phyloP scores from a whole-genome alignment of 257 asterid species.

The Salvia rosmarinus region DNA sequence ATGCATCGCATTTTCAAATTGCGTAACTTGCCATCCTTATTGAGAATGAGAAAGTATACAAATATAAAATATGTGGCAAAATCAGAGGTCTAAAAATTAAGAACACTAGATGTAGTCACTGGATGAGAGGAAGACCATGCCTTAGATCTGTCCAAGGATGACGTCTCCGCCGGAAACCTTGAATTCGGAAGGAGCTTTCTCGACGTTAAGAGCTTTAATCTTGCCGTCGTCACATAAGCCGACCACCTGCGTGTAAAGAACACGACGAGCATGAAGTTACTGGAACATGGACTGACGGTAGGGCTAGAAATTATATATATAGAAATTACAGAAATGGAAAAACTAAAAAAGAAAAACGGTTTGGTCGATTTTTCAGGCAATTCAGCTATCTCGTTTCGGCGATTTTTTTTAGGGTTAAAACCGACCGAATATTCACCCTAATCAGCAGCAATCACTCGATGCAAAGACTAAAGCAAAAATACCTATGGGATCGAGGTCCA shows the following conservation, averaged over 20 bases:
- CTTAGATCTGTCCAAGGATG: constrained; percentile 73
- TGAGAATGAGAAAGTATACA: constrained; percentile 6
- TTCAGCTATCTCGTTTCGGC: too few species aligned
- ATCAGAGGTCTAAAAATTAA: background rate
- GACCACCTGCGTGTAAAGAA: constrained; percentile 71
- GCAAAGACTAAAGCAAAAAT: constrained; percentile 17
- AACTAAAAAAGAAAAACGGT: too few species aligned
- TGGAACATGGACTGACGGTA: background rate
- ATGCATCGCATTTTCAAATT: background rate
- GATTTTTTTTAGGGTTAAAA: too few species aligned
- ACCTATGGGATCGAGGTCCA: constrained; percentile 93
- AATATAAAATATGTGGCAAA: background rate
- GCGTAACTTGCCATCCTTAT: constrained; percentile 23
- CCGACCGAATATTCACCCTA: too few species aligned
- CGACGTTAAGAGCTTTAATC: constrained; percentile 79
- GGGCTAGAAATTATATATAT: too few species aligned
- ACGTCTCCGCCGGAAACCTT: constrained; percentile 90
- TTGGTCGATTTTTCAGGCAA: too few species aligned
- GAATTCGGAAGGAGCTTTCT: constrained; percentile 79
- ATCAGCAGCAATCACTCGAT: background rate
- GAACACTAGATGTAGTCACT: background rate
- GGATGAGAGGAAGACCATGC: background rate
- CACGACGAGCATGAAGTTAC: background rate
- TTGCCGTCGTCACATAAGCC: constrained; percentile 89
- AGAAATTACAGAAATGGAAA: too few species aligned